Evolutionary conservation across 768 basidiomycete species (phyloP).

Genomic region (Auriscalpium orientale): DNA sequence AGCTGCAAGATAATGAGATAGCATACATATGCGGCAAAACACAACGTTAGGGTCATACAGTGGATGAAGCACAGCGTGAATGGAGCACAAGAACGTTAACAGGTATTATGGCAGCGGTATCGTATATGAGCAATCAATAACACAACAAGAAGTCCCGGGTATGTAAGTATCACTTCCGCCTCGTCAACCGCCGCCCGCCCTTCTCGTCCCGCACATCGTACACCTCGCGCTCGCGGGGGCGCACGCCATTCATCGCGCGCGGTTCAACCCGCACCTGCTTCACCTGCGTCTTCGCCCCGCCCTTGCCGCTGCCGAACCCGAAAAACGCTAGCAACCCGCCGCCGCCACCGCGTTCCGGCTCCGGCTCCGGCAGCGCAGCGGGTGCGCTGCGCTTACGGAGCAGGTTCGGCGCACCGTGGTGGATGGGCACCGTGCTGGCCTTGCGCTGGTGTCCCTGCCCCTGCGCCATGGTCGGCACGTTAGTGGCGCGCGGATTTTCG

Average conservation of each 20-base stretch:
- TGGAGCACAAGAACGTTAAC: too few relatives aligned
- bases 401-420: conserved; percentile 13
- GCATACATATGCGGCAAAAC: too few relatives aligned
- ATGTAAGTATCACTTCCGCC: too few relatives aligned
- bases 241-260: background rate
- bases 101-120: too few relatives aligned
- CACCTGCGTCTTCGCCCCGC: background rate
- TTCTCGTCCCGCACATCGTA: too few relatives aligned
- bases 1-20: too few relatives aligned
- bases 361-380: background rate
- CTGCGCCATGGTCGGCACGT: background rate
- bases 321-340: conserved; percentile 10
- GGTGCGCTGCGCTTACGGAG: conserved; percentile 20
- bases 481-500: background rate
- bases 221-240: too few relatives aligned
- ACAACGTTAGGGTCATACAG: too few relatives aligned
- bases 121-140: too few relatives aligned
- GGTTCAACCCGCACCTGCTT: conserved; percentile 7
- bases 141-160: too few relatives aligned
- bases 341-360: background rate
- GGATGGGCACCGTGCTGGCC: conserved; percentile 20
- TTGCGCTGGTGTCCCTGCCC: background rate
- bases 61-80: too few relatives aligned
- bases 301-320: conserved; percentile 8
- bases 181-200: too few relatives aligned